Base-by-base conservation (phyloP, 495 filamentous ascomycete species). In the Rostrohypoxylon terebratum region DNA sequence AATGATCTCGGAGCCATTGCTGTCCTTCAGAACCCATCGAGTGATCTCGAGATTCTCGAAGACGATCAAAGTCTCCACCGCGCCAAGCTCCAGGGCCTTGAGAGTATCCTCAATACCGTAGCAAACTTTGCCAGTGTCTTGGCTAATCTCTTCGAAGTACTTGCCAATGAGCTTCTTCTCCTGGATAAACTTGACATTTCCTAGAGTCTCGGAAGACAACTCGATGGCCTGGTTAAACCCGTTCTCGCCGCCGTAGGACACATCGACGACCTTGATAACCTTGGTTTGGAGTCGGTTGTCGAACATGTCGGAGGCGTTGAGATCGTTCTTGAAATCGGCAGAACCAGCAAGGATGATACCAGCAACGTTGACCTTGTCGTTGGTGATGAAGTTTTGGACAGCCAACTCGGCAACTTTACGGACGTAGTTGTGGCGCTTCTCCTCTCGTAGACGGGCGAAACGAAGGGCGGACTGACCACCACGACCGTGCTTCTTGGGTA, bases 221-320 rank as follows among this genome's bases (percentile, higher is more conserved):
- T 98, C 96, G 70, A 99, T 99, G 60, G 96, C 96, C 84, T 99
- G 96, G 85, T 98, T 99, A 86, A 99, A 99, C 16, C 96, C 96
- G 84, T 98, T 98, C 84, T 99, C 96, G 71, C 96, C 96, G 77
- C 96, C 96, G 76, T 99, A 98, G 11, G 95, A 98, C 23, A 99
- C 96, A 77, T 99, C 96, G 25, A 99, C 96, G 45, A 98, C 90
- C 84, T 99, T 99, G 87, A 99, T 97, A 74, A 99, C 95, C 85
- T 99, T 99, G 76, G 87, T 83, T 76, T 93, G 91, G 16, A 99
- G 85, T 77, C 96, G 94, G 71, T 87, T 83, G 81, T 99, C 96
- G 80, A 99, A 99, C 88, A 99, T 87, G 81, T 98, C 96, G 53
- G 94, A 98, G 76, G 95, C 93, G 82, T 97, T 97, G 10, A 99